Percentiles rank a stretch among this genome's conserved stretches.
These are phyloP conservation scores for Didymella pinodella DNA, from an alignment of 2,329 filamentous ascomycete genomes.

Conservation along the genomic window DNA sequence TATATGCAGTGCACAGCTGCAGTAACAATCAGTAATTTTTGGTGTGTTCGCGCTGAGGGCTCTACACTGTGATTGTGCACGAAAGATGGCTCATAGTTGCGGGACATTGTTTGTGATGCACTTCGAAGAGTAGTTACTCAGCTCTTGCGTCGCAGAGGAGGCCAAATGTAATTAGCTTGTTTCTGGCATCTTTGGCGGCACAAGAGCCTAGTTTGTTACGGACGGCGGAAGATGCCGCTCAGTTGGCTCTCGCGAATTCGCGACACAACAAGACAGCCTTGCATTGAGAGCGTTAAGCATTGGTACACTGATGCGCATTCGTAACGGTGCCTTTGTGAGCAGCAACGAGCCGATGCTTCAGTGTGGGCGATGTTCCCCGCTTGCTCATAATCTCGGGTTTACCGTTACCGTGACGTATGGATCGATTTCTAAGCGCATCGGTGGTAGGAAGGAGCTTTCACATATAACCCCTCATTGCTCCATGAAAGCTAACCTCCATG, in stretches of 20 bases:
- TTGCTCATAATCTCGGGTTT: conserved; percentile 5
- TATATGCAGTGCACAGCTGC: not conserved
- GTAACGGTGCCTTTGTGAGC: not conserved
- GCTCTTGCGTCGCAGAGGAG: too few relatives aligned
- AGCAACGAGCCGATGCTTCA: not conserved
- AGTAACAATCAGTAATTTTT: not conserved
- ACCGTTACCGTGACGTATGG: conserved; percentile 10
- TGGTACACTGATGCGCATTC: not conserved
- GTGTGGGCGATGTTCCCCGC: not conserved
- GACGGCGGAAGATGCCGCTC: not conserved
- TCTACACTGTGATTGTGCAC: too few relatives aligned
- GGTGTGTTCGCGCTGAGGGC: not conserved
- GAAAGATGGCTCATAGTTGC: too few relatives aligned
- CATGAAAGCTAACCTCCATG: conserved; percentile 28
- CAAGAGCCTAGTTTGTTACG: not conserved
- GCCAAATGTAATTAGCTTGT: too few relatives aligned
- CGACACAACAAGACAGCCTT: not conserved
- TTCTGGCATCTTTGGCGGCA: not conserved
- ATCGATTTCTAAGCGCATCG: conserved; percentile 25
- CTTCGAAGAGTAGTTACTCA: too few relatives aligned
- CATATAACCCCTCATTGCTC: conserved; percentile 39
- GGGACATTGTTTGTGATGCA: too few relatives aligned
- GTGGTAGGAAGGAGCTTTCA: conserved; percentile 5
- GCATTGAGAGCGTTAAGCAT: not conserved
- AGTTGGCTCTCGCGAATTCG: not conserved